These are phyloP conservation scores for Eremochloa ophiuroides DNA, from an alignment of 176 grass and related monocot species.

Conservation along the genomic window DNA sequence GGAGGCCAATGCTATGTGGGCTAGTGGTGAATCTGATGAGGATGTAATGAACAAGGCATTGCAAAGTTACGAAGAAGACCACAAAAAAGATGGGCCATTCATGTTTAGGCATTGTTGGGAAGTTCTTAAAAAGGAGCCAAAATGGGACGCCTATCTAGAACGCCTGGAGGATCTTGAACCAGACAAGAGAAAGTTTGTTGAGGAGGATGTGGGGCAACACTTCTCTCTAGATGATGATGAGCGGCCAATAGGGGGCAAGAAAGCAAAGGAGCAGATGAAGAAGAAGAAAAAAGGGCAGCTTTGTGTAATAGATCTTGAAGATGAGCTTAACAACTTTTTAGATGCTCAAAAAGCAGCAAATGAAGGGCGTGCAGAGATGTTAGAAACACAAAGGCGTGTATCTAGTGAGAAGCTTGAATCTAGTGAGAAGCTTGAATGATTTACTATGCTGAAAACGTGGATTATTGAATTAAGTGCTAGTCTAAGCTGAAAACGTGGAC, in stretches of 20 bases:
- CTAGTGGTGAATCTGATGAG: not conserved
- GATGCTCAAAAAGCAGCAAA: not conserved
- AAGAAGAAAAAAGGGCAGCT: not conserved
- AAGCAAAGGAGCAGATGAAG: not conserved
- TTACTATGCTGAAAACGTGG: too few species aligned
- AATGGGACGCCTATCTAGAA: not conserved
- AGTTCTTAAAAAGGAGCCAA: not conserved
- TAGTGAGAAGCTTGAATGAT: not conserved
- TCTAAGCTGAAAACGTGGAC: too few species aligned
- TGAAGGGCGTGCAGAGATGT: conserved; percentile 4
- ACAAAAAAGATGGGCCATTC: conserved; percentile 6
- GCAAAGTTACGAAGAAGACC: not conserved
- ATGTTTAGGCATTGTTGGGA: not conserved
- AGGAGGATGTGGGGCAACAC: not conserved
- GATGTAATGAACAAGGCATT: not conserved
- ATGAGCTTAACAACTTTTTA: not conserved
- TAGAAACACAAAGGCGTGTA: not conserved
- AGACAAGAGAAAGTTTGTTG: not conserved
- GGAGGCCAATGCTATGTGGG: too few species aligned
- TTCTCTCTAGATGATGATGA: not conserved
- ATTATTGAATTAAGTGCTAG: too few species aligned
- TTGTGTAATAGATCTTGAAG: conserved; percentile 8
- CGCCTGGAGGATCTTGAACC: not conserved
- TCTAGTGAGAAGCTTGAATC: not conserved
- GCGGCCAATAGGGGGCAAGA: not conserved